phyloP scores from a whole-genome alignment of 2,329 filamentous ascomycete species.

The Cladorrhinum sp. region DNA sequence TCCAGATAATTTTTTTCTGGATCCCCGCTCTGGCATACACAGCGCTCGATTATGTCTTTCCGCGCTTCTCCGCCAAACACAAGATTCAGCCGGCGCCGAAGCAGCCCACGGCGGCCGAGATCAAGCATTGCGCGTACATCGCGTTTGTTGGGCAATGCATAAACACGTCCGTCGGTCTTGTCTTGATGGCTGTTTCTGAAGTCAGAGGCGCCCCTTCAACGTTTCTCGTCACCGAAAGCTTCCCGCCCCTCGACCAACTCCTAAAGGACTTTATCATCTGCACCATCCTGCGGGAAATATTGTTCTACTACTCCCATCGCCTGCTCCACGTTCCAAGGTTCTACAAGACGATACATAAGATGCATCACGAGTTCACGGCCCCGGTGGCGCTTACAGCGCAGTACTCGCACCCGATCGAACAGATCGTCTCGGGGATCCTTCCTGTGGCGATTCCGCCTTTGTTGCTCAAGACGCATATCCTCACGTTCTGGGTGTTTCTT shows the following conservation, averaged over 20 bases:
- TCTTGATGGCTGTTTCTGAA: conserved; percentile 21
- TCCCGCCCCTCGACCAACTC: conserved; percentile 39
- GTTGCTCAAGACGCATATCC: conserved; percentile 44
- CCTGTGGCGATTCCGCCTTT: conserved; percentile 50
- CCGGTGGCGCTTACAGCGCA: conserved; percentile 54
- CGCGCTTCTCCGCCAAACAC: conserved; percentile 47
- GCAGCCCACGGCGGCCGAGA: conserved; percentile 46
- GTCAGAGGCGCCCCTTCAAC: conserved; percentile 27
- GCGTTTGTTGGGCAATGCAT: conserved; percentile 48
- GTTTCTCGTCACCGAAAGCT: conserved; percentile 37
- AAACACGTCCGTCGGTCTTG: conserved; percentile 34
- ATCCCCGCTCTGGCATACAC: conserved; percentile 42
- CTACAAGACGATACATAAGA: conserved; percentile 53
- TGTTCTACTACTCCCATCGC: conserved; percentile 57
- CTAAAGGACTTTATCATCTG: conserved; percentile 41
- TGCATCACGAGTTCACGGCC: conserved; percentile 54
- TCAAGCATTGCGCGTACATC: conserved; percentile 42
- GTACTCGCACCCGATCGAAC: conserved; percentile 56
- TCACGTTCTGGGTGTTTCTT: conserved; percentile 52
- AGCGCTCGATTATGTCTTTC: conserved; percentile 42
- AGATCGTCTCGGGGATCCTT: conserved; percentile 51
- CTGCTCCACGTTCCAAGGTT: conserved; percentile 47
- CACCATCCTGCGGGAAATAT: conserved; percentile 43
- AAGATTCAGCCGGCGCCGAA: conserved; percentile 53
- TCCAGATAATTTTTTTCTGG: conserved; percentile 48